Conservation (phyloP, 2,329 filamentous ascomycete genomes). For the Sporothrix pallida region DNA sequence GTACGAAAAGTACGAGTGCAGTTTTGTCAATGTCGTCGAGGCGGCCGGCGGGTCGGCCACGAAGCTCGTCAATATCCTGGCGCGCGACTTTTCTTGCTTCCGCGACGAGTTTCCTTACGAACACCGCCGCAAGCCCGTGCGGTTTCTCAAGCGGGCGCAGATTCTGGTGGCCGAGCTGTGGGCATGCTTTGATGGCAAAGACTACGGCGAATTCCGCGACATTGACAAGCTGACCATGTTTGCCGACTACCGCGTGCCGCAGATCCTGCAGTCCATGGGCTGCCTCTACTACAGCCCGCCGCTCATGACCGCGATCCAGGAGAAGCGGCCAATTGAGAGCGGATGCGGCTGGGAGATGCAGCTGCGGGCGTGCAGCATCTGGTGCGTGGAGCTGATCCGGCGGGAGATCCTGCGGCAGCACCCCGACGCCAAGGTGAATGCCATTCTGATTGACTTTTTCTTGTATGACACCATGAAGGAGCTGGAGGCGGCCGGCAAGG, state of each 20-base stretch:
- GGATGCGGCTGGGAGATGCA: constrained; percentile 85
- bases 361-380: constrained; percentile 88
- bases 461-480: constrained; percentile 94
- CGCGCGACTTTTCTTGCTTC: constrained; percentile 83
- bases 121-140: constrained; percentile 69
- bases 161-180: constrained; percentile 95
- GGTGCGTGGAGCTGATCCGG: constrained; percentile 89
- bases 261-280: constrained; percentile 83
- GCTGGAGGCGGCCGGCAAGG: constrained; percentile 67
- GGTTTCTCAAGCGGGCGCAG: constrained; percentile 91
- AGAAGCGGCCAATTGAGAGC: constrained; percentile 67
- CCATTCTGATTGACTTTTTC: constrained; percentile 95
- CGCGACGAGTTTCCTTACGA: constrained; percentile 80
- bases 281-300: constrained; percentile 84
- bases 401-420: constrained; percentile 77
- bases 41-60: constrained; percentile 81
- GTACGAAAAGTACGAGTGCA: constrained; percentile 78
- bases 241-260: constrained; percentile 95
- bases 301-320: constrained; percentile 72
- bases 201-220: constrained; percentile 81
- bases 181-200: constrained; percentile 87
- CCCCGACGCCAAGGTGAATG: constrained; percentile 76
- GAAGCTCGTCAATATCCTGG: constrained; percentile 82
- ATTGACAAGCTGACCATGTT: constrained; percentile 99
- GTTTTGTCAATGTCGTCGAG: constrained; percentile 73